phyloP scores from a whole-genome alignment of 2,329 filamentous ascomycete genomes.

The Hymenoscyphus fraxineus region DNA sequence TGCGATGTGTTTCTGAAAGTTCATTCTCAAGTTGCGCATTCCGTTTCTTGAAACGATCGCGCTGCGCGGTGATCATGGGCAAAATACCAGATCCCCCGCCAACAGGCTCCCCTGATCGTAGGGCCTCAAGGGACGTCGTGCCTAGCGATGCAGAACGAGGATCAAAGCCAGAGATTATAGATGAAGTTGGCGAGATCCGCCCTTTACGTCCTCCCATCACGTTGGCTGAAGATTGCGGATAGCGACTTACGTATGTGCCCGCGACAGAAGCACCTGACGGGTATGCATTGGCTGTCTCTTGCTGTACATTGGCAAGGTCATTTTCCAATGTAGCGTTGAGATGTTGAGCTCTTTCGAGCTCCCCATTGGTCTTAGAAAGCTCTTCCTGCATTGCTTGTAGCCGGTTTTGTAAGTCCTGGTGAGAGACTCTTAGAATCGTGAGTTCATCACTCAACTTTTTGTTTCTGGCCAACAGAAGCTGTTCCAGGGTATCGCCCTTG shows the following conservation, averaged over 20 bases:
- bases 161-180: constrained; percentile 96
- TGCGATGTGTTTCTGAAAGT: constrained; percentile 76
- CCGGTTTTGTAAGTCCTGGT: constrained; percentile 82
- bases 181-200: constrained; percentile 85
- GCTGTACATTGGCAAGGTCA: constrained; percentile 82
- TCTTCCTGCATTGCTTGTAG: constrained; percentile 80
- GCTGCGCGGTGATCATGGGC: constrained; percentile 96
- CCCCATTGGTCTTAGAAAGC: constrained; percentile 75
- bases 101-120: constrained; percentile 59
- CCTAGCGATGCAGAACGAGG: constrained; percentile 52
- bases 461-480: constrained; percentile 85
- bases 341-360: constrained; percentile 78
- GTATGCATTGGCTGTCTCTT: constrained; percentile 77
- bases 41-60: constrained; percentile 96
- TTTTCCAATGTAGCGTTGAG: constrained; percentile 88
- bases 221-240: constrained; percentile 64
- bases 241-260: constrained; percentile 80
- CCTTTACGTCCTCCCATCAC: constrained; percentile 52
- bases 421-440: constrained; percentile 86
- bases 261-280: constrained; percentile 89
- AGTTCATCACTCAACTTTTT: constrained; percentile 95
- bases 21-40: constrained; percentile 89
- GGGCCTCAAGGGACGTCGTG: constrained; percentile 49
- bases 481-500: constrained; percentile 80
- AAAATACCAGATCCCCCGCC: constrained; percentile 82